phyloP scores from a whole-genome alignment of 192 early-diverging fungal species.

The Coemansia sp. region DNA sequence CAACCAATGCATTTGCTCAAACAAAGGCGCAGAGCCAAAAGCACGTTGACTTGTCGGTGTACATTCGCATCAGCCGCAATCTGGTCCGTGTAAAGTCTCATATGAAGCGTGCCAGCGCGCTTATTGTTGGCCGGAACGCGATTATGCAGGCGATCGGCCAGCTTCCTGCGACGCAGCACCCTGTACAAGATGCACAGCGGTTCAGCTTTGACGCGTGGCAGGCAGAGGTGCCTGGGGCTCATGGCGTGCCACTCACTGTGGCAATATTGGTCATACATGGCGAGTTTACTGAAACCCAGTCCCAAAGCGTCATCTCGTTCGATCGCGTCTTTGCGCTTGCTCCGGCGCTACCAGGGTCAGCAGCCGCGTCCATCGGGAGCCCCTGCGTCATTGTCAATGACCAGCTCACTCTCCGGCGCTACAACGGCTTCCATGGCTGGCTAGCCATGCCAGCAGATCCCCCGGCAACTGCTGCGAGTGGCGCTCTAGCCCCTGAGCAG shows the following conservation, averaged over 20 bases:
- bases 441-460: constrained; percentile 5
- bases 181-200: constrained; percentile 44
- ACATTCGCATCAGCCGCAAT: constrained; percentile 50
- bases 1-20: constrained; percentile 43
- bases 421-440: constrained; percentile 54
- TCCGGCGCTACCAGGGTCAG: constrained; percentile 39
- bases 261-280: constrained; percentile 43
- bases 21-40: constrained; percentile 43
- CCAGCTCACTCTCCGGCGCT: constrained; percentile 46
- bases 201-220: constrained; percentile 56
- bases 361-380: constrained; percentile 39
- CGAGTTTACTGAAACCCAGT: constrained; percentile 39
- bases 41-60: constrained; percentile 41
- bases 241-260: constrained; percentile 16
- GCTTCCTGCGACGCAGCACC: constrained; percentile 47
- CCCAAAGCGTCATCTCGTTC: constrained; percentile 35
- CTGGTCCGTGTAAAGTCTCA: constrained; percentile 36
- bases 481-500: constrained; percentile 36
- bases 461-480: background rate
- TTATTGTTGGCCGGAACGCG: constrained; percentile 31
- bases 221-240: constrained; percentile 18
- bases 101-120: constrained; percentile 33
- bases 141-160: constrained; percentile 31
- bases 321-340: constrained; percentile 47
- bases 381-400: constrained; percentile 48